Conservation (phyloP, 2,329 filamentous ascomycete species). For the Cladosporium cucumerinum region DNA sequence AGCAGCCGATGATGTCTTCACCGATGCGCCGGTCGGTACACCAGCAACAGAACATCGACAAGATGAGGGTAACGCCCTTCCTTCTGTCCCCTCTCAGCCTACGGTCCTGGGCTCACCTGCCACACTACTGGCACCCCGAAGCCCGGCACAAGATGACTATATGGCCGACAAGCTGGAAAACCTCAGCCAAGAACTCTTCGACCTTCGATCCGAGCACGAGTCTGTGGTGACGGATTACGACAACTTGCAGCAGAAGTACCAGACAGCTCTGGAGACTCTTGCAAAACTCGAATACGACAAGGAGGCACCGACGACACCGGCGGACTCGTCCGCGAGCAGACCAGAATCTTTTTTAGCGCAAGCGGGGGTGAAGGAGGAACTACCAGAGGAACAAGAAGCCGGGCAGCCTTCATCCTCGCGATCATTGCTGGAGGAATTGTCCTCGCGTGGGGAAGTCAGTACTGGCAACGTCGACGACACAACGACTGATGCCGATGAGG, state of each 20-base stretch:
- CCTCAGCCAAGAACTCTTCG: conserved; percentile 86
- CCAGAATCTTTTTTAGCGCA: conserved; percentile 84
- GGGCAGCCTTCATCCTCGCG: conserved; percentile 73
- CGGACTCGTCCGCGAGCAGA: conserved; percentile 42
- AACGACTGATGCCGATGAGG: conserved; percentile 18
- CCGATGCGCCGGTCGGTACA: background rate
- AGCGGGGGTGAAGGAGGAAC: conserved; percentile 63
- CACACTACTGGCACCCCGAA: conserved; percentile 43
- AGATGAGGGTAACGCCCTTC: background rate
- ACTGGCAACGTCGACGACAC: conserved; percentile 44
- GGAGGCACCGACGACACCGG: conserved; percentile 64
- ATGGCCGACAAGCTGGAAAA: conserved; percentile 90
- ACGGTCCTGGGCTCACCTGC: background rate
- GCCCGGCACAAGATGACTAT: conserved; percentile 76
- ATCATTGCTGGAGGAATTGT: conserved; percentile 91
- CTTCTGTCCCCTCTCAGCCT: background rate
- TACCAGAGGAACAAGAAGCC: conserved; percentile 49
- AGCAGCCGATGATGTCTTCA: conserved; percentile 9
- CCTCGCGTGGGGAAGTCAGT: conserved; percentile 73
- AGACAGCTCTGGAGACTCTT: conserved; percentile 77
- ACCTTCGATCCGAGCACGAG: conserved; percentile 88
- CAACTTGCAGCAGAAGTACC: conserved; percentile 80
- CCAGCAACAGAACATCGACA: background rate
- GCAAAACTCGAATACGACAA: conserved; percentile 74
- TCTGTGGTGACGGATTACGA: conserved; percentile 77